phyloP scores from a whole-genome alignment of 176 grass and related monocot species.

The Oropetium thomaeum region DNA sequence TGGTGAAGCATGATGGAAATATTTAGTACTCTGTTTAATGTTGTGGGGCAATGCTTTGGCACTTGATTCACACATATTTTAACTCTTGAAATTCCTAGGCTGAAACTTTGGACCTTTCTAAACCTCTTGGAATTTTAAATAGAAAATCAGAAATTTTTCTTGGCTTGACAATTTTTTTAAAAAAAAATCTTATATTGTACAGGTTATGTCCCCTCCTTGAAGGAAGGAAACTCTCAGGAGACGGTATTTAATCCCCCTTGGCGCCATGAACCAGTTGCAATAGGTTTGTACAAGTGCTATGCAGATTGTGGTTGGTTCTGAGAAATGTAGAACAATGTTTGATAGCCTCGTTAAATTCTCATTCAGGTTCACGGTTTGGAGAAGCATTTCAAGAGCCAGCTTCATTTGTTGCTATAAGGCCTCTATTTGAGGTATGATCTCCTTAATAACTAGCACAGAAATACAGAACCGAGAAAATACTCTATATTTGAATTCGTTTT shows the following conservation, averaged over 20 bases:
- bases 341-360: constrained; percentile 2
- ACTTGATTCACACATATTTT: not conserved
- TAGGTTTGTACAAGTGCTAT: constrained; percentile 53
- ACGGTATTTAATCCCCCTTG: constrained; percentile 95
- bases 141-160: not conserved
- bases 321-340: not conserved
- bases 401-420: constrained; percentile 74
- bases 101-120: constrained; percentile 4
- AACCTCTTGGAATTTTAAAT: not conserved
- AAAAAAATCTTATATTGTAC: constrained; percentile 21
- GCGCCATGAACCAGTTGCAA: constrained; percentile 70
- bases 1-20: not conserved
- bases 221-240: constrained; percentile 95
- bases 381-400: constrained; percentile 96
- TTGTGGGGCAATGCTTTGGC: not conserved
- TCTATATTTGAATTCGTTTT: not conserved
- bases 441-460: not conserved
- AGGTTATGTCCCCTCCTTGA: constrained; percentile 86
- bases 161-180: constrained; percentile 10
- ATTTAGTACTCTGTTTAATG: not conserved
- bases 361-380: constrained; percentile 81
- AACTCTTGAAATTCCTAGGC: not conserved
- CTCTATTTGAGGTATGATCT: constrained; percentile 84
- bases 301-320: not conserved
- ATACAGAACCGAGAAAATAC: not conserved